phyloP scores from a whole-genome alignment of 805 yeast species.

The Ogataea pini region DNA sequence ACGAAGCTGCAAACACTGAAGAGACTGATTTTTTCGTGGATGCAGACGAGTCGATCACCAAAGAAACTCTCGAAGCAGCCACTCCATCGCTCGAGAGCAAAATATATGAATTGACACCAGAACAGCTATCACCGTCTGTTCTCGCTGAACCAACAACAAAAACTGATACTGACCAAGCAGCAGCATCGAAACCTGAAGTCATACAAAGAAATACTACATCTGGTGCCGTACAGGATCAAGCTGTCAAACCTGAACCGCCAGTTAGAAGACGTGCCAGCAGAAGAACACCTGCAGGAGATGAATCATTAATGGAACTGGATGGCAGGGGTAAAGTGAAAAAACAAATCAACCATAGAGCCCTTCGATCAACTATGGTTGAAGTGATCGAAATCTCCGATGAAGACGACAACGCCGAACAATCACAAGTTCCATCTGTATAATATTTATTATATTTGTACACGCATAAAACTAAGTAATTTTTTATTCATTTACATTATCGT shows the following conservation, averaged over 20 bases:
- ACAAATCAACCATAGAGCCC: conserved; percentile 10
- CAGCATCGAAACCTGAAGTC: background rate
- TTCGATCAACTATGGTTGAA: background rate
- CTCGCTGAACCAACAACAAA: background rate
- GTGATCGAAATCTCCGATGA: background rate
- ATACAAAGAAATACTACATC: too few species aligned
- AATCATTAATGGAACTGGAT: conserved; percentile 17
- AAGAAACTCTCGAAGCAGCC: too few species aligned
- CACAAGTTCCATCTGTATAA: background rate
- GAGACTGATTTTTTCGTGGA: background rate
- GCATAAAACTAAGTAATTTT: background rate
- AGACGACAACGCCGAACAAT: conserved; percentile 12
- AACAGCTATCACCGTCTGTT: too few species aligned
- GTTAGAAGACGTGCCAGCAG: conserved; percentile 8
- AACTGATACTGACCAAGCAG: background rate
- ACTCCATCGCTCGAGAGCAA: too few species aligned
- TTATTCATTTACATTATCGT: background rate
- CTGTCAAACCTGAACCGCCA: background rate
- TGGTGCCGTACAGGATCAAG: background rate
- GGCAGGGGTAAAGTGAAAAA: conserved; percentile 10
- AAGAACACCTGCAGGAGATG: background rate
- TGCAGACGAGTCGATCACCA: background rate
- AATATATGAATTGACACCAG: too few species aligned
- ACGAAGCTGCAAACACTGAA: background rate
- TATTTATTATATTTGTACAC: background rate